These are phyloP conservation scores for Solanum peruvianum DNA, from an alignment of 257 asterid species.

Conservation along the genomic window DNA sequence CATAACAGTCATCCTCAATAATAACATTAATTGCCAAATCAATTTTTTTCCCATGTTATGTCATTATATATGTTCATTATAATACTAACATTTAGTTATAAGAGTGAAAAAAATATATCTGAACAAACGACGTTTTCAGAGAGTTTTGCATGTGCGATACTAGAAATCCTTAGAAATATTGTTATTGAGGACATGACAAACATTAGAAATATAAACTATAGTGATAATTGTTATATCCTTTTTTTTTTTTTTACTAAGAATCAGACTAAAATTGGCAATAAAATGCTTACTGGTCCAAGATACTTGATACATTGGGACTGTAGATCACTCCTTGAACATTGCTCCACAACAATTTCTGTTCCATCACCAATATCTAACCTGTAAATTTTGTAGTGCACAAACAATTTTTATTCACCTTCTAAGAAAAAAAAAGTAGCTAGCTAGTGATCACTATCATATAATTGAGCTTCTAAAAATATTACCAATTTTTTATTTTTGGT, in stretches of 20 bases:
- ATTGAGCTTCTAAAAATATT: neutral
- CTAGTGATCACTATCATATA: neutral
- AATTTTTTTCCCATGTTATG: neutral
- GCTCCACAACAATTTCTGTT: constrained; percentile 5
- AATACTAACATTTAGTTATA: neutral
- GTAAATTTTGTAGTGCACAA: neutral
- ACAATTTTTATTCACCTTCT: neutral
- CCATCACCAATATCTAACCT: constrained; percentile 29
- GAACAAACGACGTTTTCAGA: rapidly evolving
- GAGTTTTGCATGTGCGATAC: no score
- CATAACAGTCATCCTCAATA: neutral
- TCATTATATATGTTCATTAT: neutral
- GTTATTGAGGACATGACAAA: no score
- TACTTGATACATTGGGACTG: constrained; percentile 16
- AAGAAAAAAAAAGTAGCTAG: neutral
- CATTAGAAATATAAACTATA: no score
- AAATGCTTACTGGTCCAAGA: constrained; percentile 15
- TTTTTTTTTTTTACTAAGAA: no score
- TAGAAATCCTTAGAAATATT: no score
- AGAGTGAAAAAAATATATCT: neutral
- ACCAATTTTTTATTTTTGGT: neutral
- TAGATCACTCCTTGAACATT: constrained; percentile 15
- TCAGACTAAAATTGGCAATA: neutral
- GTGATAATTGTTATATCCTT: no score
- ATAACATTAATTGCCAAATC: no score